Conservation (phyloP, 2,329 filamentous ascomycete genomes). For the Fusarium sublunatum region DNA sequence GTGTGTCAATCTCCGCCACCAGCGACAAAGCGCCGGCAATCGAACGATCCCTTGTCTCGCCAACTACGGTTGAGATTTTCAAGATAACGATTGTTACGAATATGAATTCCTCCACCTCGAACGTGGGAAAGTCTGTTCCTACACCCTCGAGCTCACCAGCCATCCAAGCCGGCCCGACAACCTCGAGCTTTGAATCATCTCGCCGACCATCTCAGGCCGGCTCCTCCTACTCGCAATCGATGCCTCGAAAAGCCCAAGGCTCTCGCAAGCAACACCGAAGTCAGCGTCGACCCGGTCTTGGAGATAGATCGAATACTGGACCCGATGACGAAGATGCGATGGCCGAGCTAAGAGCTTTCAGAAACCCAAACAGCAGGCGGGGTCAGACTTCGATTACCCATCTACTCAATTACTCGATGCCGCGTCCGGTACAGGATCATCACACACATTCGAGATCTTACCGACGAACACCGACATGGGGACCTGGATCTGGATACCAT, state of each 20-base stretch:
- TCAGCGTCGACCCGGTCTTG: slow-evolving; percentile 74
- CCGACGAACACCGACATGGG: slow-evolving; percentile 82
- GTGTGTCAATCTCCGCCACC: slow-evolving; percentile 14
- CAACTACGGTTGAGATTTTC: background rate
- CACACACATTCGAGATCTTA: slow-evolving; percentile 65
- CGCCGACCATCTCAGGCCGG: slow-evolving; percentile 59
- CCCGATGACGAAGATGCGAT: slow-evolving; percentile 86
- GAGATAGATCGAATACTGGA: slow-evolving; percentile 50
- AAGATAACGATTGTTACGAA: slow-evolving; percentile 22
- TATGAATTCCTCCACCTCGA: slow-evolving; percentile 52
- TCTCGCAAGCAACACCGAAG: slow-evolving; percentile 85
- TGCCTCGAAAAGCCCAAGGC: slow-evolving; percentile 80
- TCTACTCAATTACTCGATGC: slow-evolving; percentile 88
- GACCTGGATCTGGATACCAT: slow-evolving; percentile 88
- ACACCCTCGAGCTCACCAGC: slow-evolving; percentile 55
- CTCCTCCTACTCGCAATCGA: slow-evolving; percentile 47
- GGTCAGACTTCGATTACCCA: slow-evolving; percentile 98
- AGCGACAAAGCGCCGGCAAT: slow-evolving; percentile 11
- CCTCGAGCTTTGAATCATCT: slow-evolving; percentile 61
- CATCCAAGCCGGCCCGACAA: slow-evolving; percentile 55
- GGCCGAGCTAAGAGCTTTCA: slow-evolving; percentile 76
- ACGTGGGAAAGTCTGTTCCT: slow-evolving; percentile 64
- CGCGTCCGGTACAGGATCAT: slow-evolving; percentile 74
- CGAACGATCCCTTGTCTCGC: slow-evolving; percentile 18
- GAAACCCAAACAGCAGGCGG: slow-evolving; percentile 75